phyloP scores from a whole-genome alignment of 225 moss, liverwort and hornwort genomes.

The Anthoceros angustus region DNA sequence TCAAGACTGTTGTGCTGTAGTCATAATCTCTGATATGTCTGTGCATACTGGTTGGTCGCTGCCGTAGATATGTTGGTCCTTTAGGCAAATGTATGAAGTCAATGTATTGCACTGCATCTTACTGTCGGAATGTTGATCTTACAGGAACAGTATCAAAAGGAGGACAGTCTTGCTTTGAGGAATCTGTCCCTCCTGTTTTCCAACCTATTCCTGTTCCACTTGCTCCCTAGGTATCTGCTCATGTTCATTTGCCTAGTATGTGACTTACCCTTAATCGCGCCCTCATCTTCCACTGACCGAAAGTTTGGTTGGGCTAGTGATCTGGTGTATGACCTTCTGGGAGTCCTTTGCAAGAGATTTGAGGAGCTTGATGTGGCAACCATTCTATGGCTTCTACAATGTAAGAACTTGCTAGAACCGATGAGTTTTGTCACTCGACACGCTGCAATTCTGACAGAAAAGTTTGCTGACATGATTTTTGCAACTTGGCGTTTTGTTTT shows the following conservation, averaged over 20 bases:
- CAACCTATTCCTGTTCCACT: constrained; percentile 53
- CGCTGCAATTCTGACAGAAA: neutral
- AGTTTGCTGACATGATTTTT: neutral
- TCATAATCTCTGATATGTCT: too few relatives aligned
- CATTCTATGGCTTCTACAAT: constrained; percentile 67
- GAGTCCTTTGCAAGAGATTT: constrained; percentile 68
- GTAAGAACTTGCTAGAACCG: constrained; percentile 20
- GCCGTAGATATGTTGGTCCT: too few relatives aligned
- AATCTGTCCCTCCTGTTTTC: constrained; percentile 80
- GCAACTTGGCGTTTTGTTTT: neutral
- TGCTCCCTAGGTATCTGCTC: constrained; percentile 49
- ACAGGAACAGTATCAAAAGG: constrained; percentile 66
- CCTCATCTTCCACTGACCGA: neutral
- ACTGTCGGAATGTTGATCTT: neutral
- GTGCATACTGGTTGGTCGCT: too few relatives aligned
- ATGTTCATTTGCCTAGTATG: neutral
- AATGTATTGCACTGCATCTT: neutral
- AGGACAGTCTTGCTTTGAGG: constrained; percentile 70
- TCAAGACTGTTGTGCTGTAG: neutral
- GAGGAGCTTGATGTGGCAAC: constrained; percentile 94
- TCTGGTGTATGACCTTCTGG: constrained; percentile 58
- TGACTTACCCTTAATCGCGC: too few relatives aligned
- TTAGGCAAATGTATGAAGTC: too few relatives aligned
- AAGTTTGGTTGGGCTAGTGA: constrained; percentile 32
- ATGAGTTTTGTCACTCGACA: neutral